Evolutionary conservation across 2,329 filamentous ascomycete genomes (phyloP), one percentile per base, ranked within the genome.

Genomic region (Camillea tinctor): DNA sequence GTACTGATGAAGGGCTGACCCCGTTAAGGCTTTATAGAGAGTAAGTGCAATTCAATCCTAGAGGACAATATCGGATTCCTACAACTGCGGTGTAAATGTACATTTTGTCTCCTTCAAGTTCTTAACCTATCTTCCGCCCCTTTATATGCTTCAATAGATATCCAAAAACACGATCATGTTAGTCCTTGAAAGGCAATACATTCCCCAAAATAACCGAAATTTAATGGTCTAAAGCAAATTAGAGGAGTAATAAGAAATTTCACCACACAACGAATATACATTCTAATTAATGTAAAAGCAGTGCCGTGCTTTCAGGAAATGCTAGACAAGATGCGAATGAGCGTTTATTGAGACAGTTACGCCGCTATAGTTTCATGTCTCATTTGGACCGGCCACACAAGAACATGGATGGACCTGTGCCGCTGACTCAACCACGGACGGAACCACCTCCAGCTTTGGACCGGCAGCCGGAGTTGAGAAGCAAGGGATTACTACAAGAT

Each of bases 341-440:
- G 17, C 55, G 54, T 22, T n/a, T 68, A 4, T 22, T 71, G 5
- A 63, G 69, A 26, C 59, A 64, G 40, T 50, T 73, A 26, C 66
- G 67, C 19, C 66, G 67, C 24, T 72, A 69, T 55, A 73, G 67
- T 54, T 67, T 73, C 60, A 64, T 71, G 59, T 67, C 71, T 5
- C 48, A 69, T 15, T 51, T 57, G 2, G 69, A 71, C 3, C 64
- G 67, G n/a, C 63, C 64, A 2, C 60, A 68, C 5, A 68, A 69
- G 48, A 61, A n/a, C 24, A 57, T 67, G 7, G 66, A 61, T 13
- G 52, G 50, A 5, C 54, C 59, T 21, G 48, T 50, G 24, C 54
- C 54, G 11, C 56, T 51, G 1, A 26, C 40, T 0, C 52, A 21
- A 9, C 23, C 50, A 5, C 55, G 52, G 49, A 56, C 58, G 3